A percentile compares a stretch with the other conserved stretches of the same genome.
Conservation (phyloP, 2,329 filamentous ascomycete species). For the Septoria petroselini region DNA sequence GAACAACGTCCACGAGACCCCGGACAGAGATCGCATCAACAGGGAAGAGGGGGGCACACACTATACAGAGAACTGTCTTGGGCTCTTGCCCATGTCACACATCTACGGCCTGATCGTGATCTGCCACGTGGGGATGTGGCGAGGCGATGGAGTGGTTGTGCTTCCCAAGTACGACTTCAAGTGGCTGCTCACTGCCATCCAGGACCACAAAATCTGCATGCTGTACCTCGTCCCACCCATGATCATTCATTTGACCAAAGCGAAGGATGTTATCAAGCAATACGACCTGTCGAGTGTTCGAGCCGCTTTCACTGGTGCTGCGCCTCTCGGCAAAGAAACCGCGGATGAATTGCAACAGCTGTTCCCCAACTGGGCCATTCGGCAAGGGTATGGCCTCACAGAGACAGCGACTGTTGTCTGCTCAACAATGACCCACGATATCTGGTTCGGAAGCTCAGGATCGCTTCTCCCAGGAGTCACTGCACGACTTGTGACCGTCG, state of each 20-base stretch:
- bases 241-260: slow-evolving; percentile 71
- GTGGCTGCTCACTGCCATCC: slow-evolving; percentile 61
- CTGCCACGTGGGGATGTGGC: slow-evolving; percentile 62
- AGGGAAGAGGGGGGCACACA: slow-evolving; percentile 28
- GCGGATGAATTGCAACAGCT: slow-evolving; percentile 60
- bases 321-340: slow-evolving; percentile 72
- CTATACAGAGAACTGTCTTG: slow-evolving; percentile 57
- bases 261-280: slow-evolving; percentile 57
- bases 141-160: slow-evolving; percentile 70
- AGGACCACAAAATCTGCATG: slow-evolving; percentile 64
- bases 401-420: slow-evolving; percentile 71
- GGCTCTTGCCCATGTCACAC: slow-evolving; percentile 75
- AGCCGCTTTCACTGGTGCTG: slow-evolving; percentile 69
- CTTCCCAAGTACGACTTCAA: slow-evolving; percentile 73
- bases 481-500: slow-evolving; percentile 63
- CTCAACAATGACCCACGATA: slow-evolving; percentile 59
- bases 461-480: slow-evolving; percentile 63
- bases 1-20: slow-evolving; percentile 52
- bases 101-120: slow-evolving; percentile 76
- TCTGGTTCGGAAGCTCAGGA: slow-evolving; percentile 69
- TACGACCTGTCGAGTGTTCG: slow-evolving; percentile 69
- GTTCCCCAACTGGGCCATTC: slow-evolving; percentile 63
- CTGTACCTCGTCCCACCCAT: slow-evolving; percentile 77
- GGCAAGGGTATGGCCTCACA: slow-evolving; percentile 67
- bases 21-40: slow-evolving; percentile 38